Base-by-base conservation (phyloP, 148 eudicot species). In the Camellia granthamiana region DNA sequence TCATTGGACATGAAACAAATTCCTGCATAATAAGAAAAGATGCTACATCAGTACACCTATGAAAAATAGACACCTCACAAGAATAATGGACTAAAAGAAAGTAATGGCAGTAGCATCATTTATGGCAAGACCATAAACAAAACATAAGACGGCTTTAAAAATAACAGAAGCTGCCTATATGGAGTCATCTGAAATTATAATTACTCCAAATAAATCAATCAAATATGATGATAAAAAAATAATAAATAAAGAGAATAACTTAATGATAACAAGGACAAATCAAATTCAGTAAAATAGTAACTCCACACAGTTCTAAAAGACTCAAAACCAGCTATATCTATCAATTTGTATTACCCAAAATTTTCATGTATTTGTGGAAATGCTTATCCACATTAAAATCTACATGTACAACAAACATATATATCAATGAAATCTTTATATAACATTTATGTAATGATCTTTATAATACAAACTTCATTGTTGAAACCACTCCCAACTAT, bases 1-100 rank as follows among this genome's bases (percentile, higher is more conserved):
- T 96, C 99, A 82, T 94, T 96, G 72, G 98, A 92, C 98, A 94
- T 96, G 82, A 91, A 94, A 84, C 99, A 96, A 63, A 96, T 88
- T 85, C 99, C 99, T 96, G 97, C 94, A 88, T 6, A 21, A 49
- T 69, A 76, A 51, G 21, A 81, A 84, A 81, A 75, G 21, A 81
- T 43, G 44, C 38, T 7, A 38, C 12, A 81, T 90, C 77, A 92
- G 88, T 56, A 76, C 51, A 71, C 51, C 52, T 14, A 74, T 6
- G 42, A 43, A 41, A 60, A 8, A 19, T 13, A 10, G 30, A 63
- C 18, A 44, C 69, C 66, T 51, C 38, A 54, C 64, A n/a, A 23
- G 0, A 52, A 77, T 67, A 44, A 73, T 6, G 44, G 19, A 80
- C 30, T n/a, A 18, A 21, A n/a, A 75, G 63, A 9, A 72, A 30